phyloP scores from a whole-genome alignment of 2,329 filamentous ascomycete genomes.

The Proliferodiscus dingleyae region DNA sequence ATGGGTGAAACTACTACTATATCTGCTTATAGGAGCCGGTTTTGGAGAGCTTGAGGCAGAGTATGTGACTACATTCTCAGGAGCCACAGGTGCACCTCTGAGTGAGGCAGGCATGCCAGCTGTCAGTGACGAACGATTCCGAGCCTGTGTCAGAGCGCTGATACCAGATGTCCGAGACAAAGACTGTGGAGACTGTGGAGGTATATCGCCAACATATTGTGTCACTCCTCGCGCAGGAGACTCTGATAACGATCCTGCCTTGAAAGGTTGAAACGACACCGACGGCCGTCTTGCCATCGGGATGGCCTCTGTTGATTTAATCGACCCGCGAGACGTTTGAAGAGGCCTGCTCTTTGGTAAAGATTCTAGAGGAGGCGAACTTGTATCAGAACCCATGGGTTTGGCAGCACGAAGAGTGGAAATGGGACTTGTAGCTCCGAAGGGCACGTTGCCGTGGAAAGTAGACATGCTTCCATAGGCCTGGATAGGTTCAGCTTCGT shows the following conservation, averaged over 20 bases:
- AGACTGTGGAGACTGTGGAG: conserved; percentile 52
- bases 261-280: conserved; percentile 92
- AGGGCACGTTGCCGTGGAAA: conserved; percentile 76
- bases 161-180: conserved; percentile 44
- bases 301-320: conserved; percentile 44
- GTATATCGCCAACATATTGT: conserved; percentile 21
- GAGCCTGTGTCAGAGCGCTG: conserved; percentile 49
- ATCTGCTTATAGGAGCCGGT: conserved; percentile 71
- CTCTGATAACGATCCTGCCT: conserved; percentile 88
- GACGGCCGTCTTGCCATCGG: conserved; percentile 65
- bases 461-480: conserved; percentile 88
- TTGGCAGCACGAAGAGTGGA: conserved; percentile 72
- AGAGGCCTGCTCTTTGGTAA: conserved; percentile 33
- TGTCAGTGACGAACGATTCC: conserved; percentile 68
- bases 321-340: conserved; percentile 29
- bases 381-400: conserved; percentile 55
- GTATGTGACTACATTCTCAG: conserved; percentile 57
- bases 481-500: conserved; percentile 61
- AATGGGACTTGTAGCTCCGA: conserved; percentile 77
- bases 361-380: conserved; percentile 51
- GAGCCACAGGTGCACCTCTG: conserved; percentile 57
- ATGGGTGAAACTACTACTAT: conserved; percentile 92
- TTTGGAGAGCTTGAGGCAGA: conserved; percentile 73
- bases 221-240: conserved; percentile 57
- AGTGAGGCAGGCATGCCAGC: conserved; percentile 72